Base-by-base conservation (phyloP, 345 rosid genomes). In the Atalantia buxifolia region DNA sequence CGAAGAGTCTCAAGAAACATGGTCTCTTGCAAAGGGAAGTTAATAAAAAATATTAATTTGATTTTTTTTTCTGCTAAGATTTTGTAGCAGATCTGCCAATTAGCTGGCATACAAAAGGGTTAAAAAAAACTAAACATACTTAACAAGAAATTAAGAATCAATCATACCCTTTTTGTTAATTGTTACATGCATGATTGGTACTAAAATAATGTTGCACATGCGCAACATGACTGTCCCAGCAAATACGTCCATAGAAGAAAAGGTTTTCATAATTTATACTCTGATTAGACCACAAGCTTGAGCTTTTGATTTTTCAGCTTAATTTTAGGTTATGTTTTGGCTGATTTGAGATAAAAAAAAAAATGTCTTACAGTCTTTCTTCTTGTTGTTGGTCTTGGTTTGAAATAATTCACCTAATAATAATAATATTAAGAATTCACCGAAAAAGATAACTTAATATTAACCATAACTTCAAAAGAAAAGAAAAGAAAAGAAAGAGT, bases 191-290 rank as follows among this genome's bases (percentile, higher is more conserved):
- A 48, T 71, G 59, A 59, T 73, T 63, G 30, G 66, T 45, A 71
- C 25, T 9, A 60, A 1, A 60, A 74, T 72, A 72, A 76, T 72
- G 78, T 1, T 83, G 33, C 42, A 22, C 86, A 74, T 80, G 83
- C 35, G 83, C 81, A 36, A 30, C 5, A 9, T 12, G 42, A 53
- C 24, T 71, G 10, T 55, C 42, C 62, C 74, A 28, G 21, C 16
- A 18, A 50, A 53, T 4, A 5, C 0, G 57, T 5, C 22, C 57
- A 18, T 0, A 30, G 48, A 59, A 48, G 31, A 22, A 67, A 42
- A 69, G 27, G 59, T 5, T 50, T 31, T 19, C 63, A 30, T 28
- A 55, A 70, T 70, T 70, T 27, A 40, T 22, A 24, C 27, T 27
- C 14, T 14, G 72, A 69, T 69, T 45, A 25, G n/a, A 69, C 72